These are phyloP conservation scores for Eucalyptus curtisii DNA, from an alignment of 345 rosid species.

Conservation along the genomic window DNA sequence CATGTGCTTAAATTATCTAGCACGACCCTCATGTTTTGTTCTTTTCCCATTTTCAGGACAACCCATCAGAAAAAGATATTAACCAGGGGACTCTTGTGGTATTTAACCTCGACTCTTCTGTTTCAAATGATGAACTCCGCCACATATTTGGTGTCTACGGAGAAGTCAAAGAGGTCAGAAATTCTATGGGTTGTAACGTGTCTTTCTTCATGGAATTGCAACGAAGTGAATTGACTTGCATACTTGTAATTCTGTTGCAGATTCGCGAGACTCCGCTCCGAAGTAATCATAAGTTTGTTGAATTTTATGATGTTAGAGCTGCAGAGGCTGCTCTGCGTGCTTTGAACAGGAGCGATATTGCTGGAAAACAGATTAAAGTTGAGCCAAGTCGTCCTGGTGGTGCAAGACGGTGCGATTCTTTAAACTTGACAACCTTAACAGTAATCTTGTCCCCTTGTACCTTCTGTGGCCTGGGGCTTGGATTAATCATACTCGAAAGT, in stretches of 20 bases:
- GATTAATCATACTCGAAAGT: not conserved
- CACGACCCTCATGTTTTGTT: not conserved
- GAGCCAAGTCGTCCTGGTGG: conserved; percentile 10
- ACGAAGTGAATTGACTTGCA: not conserved
- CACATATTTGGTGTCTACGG: conserved; percentile 21
- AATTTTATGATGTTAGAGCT: conserved; percentile 27
- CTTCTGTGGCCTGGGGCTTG: not conserved
- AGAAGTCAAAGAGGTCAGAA: conserved; percentile 21
- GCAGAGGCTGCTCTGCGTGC: conserved; percentile 23
- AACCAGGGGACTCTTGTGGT: conserved; percentile 18
- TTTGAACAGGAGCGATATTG: conserved; percentile 14
- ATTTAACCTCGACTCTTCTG: conserved; percentile 19
- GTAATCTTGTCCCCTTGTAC: not conserved
- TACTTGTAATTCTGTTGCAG: conserved; percentile 1
- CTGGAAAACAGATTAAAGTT: conserved; percentile 21
- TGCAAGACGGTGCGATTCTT: not conserved
- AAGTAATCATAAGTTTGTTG: conserved; percentile 15
- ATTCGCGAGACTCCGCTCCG: conserved; percentile 9
- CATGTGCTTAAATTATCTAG: not conserved
- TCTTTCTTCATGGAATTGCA: not conserved
- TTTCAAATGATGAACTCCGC: conserved; percentile 19
- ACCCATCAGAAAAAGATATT: conserved; percentile 16
- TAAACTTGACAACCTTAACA: not conserved
- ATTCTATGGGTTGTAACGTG: not conserved
- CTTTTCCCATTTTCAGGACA: conserved; percentile 7